A percentile compares a stretch with the other conserved stretches of the same genome.
phyloP scores from a whole-genome alignment of 2,329 filamentous ascomycete genomes.

The Pestalotiopsis sp. region DNA sequence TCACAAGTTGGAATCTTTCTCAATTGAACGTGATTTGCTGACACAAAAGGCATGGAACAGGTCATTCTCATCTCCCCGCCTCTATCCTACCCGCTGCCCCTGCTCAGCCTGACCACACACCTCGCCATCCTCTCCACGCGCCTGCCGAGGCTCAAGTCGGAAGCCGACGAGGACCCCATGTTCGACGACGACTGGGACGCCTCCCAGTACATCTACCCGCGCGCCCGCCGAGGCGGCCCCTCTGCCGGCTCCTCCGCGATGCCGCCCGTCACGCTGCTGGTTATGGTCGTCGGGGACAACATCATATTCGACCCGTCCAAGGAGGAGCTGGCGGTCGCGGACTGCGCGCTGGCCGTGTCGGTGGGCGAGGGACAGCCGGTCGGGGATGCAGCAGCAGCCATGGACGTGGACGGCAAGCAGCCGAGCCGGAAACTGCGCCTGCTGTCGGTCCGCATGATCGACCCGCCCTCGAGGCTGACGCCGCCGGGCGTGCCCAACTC shows the following conservation, averaged over 20 bases:
- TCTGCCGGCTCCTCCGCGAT: constrained; percentile 36
- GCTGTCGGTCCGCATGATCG: constrained; percentile 70
- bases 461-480: constrained; percentile 72
- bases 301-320: constrained; percentile 91
- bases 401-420: constrained; percentile 40
- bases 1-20: too few relatives aligned
- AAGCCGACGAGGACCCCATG: constrained; percentile 91
- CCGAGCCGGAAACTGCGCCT: constrained; percentile 52
- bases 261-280: constrained; percentile 87
- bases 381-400: constrained; percentile 25
- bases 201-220: constrained; percentile 73
- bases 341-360: constrained; percentile 83
- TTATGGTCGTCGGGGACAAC: constrained; percentile 82
- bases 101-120: constrained; percentile 90
- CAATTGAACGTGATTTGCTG: background rate
- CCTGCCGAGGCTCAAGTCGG: constrained; percentile 81
- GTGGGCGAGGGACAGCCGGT: constrained; percentile 50
- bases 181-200: constrained; percentile 98
- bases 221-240: constrained; percentile 30
- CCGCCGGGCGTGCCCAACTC: constrained; percentile 68
- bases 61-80: constrained; percentile 91
- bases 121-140: constrained; percentile 87
- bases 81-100: constrained; percentile 86
- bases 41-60: constrained; percentile 43
- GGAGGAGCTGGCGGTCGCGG: constrained; percentile 91